Percentiles rank a stretch among this genome's conserved stretches.
phyloP scores from a whole-genome alignment of 2,329 filamentous ascomycete species.

The Pyricularia grisea region DNA sequence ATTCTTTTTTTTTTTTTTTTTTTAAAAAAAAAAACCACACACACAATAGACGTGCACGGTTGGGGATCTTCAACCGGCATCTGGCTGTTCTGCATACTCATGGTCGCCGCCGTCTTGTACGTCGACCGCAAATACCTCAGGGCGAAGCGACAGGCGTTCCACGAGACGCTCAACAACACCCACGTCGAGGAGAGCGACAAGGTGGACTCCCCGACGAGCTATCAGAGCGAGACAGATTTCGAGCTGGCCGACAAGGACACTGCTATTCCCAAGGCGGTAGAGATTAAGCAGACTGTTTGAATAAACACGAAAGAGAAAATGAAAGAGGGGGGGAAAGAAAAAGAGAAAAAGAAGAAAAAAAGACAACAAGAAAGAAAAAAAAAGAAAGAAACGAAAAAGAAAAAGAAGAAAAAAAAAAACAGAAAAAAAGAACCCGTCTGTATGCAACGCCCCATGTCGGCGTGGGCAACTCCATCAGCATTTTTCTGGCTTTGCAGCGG shows the following conservation, averaged over 20 bases:
- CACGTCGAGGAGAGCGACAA: neutral
- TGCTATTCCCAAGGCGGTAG: neutral
- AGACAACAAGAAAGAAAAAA: too few relatives aligned
- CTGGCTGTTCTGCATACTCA: neutral
- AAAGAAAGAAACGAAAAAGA: too few relatives aligned
- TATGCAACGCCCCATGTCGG: neutral
- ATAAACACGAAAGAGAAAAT: too few relatives aligned
- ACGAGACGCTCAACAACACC: neutral
- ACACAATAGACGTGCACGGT: neutral
- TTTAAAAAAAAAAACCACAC: too few relatives aligned
- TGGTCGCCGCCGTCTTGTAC: neutral
- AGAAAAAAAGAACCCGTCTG: too few relatives aligned
- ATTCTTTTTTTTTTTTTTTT: too few relatives aligned
- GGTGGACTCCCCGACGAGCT: neutral
- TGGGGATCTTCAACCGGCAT: neutral
- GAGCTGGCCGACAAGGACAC: neutral
- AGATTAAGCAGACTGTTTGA: neutral
- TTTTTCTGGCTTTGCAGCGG: neutral
- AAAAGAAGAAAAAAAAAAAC: too few relatives aligned
- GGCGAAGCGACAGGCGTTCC: neutral
- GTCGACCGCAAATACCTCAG: neutral
- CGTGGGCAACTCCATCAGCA: neutral
- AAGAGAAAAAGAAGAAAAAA: too few relatives aligned
- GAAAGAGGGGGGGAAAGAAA: too few relatives aligned
- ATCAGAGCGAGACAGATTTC: neutral